Percentiles rank a stretch among this genome's conserved stretches.
Evolutionary conservation across 2,329 filamentous ascomycete species (phyloP).

Genomic region (Colletotrichum euphorbiae): DNA sequence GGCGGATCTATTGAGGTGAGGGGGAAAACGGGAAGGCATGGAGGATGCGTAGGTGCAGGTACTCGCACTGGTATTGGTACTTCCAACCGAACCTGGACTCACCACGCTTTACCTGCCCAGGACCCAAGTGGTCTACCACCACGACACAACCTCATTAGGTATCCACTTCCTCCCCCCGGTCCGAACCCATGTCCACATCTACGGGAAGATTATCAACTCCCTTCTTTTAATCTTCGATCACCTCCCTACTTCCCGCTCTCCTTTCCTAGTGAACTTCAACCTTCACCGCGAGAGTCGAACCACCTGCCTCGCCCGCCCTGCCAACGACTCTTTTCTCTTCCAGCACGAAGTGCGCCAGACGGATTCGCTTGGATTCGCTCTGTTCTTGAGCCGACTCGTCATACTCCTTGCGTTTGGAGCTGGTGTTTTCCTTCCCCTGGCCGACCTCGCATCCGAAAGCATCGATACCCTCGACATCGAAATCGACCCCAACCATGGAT

Average conservation of each 20-base stretch:
- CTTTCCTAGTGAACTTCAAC: slow-evolving; percentile 18
- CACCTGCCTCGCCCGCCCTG: slow-evolving; percentile 10
- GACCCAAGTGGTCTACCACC: slow-evolving; percentile 1
- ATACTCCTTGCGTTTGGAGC: slow-evolving; percentile 11
- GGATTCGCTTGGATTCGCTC: slow-evolving; percentile 3
- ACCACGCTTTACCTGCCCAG: neutral
- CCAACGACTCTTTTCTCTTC: neutral
- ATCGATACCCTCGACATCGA: neutral
- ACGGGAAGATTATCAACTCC: slow-evolving; percentile 24
- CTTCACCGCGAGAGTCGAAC: slow-evolving; percentile 30
- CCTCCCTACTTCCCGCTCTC: slow-evolving; percentile 22
- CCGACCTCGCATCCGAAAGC: neutral
- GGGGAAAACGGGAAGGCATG: neutral
- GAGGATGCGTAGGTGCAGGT: slow-evolving; percentile 8
- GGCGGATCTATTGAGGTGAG: neutral
- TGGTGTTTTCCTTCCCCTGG: slow-evolving; percentile 7
- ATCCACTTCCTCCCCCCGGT: slow-evolving; percentile 31
- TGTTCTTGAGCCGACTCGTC: slow-evolving; percentile 8
- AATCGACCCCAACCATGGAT: slow-evolving; percentile 55
- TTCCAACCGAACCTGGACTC: neutral
- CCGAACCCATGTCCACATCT: slow-evolving; percentile 21
- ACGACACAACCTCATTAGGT: slow-evolving; percentile 25
- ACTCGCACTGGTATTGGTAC: slow-evolving; percentile 26
- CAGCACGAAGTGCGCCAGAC: slow-evolving; percentile 18
- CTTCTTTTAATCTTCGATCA: slow-evolving; percentile 34